Evolutionary conservation across 2,329 filamentous ascomycete species (phyloP).

Genomic region (Trichoderma koningii): DNA sequence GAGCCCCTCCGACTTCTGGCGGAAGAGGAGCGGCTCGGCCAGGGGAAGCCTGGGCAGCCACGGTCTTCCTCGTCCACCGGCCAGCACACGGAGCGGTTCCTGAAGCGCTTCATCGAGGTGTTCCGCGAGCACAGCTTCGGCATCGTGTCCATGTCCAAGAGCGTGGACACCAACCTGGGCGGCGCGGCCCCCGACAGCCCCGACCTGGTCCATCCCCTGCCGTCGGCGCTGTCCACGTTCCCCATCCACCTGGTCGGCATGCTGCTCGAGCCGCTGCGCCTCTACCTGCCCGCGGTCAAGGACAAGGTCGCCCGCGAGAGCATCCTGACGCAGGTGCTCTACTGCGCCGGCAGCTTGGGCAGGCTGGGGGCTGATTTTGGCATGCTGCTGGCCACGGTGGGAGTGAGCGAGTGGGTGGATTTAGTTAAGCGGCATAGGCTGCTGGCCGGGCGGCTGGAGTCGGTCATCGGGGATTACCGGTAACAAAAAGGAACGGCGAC

Average conservation of each 20-base stretch:
- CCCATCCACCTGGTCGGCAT: constrained; percentile 80
- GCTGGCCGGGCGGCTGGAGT: constrained; percentile 76
- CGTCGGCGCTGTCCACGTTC: constrained; percentile 79
- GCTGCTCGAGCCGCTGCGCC: constrained; percentile 72
- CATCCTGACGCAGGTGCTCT: constrained; percentile 86
- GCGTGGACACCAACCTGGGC: constrained; percentile 60
- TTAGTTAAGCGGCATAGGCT: constrained; percentile 85
- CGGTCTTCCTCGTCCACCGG: constrained; percentile 61
- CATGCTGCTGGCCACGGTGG: constrained; percentile 69
- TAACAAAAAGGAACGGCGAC: constrained; percentile 18
- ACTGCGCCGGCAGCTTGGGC: constrained; percentile 88
- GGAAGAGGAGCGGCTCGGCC: constrained; percentile 71
- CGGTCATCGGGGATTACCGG: constrained; percentile 60
- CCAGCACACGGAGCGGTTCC: constrained; percentile 89
- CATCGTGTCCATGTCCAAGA: constrained; percentile 91
- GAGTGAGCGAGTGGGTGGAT: constrained; percentile 77
- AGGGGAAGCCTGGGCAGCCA: constrained; percentile 45
- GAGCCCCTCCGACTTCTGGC: constrained; percentile 85
- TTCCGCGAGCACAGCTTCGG: constrained; percentile 97
- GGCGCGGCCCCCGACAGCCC: constrained; percentile 28
- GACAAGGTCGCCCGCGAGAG: constrained; percentile 83
- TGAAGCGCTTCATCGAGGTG: constrained; percentile 95
- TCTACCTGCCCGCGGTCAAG: constrained; percentile 78
- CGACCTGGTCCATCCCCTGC: constrained; percentile 59
- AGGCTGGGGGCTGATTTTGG: constrained; percentile 91